Conservation (phyloP, 2,329 filamentous ascomycete species). For the Penicillium griseofulvum region DNA sequence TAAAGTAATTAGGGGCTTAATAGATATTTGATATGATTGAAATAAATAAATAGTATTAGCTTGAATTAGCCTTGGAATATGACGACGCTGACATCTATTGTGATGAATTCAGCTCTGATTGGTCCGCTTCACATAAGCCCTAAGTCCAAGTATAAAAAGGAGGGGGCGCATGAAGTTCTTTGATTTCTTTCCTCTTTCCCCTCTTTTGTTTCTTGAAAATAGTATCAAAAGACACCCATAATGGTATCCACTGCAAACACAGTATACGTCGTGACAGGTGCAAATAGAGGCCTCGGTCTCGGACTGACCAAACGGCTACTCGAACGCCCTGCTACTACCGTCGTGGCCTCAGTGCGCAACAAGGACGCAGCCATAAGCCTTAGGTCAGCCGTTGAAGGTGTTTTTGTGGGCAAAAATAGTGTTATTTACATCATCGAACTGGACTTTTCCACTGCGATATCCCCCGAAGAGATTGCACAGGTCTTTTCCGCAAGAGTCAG, state of each 20-base stretch:
- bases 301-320: constrained; percentile 23
- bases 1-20: too few species aligned
- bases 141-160: not conserved
- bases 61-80: not conserved
- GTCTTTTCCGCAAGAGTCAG: constrained; percentile 12
- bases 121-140: not conserved
- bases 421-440: constrained; percentile 17
- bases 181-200: not conserved
- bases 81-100: not conserved
- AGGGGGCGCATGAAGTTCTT: too few species aligned
- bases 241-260: constrained; percentile 12
- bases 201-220: not conserved
- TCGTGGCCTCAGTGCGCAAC: constrained; percentile 25
- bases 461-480: constrained; percentile 10
- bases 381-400: not conserved
- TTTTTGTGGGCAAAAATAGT: constrained; percentile 7
- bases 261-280: constrained; percentile 31
- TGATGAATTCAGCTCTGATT: not conserved
- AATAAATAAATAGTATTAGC: not conserved
- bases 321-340: constrained; percentile 18
- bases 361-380: constrained; percentile 10
- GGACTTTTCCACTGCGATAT: constrained; percentile 20
- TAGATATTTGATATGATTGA: not conserved
- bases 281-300: constrained; percentile 30
- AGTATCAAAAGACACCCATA: not conserved